Percentiles rank a stretch among this genome's conserved stretches.
Evolutionary conservation across 2,329 filamentous ascomycete species (phyloP).

Genomic region (Geosmithia flava): DNA sequence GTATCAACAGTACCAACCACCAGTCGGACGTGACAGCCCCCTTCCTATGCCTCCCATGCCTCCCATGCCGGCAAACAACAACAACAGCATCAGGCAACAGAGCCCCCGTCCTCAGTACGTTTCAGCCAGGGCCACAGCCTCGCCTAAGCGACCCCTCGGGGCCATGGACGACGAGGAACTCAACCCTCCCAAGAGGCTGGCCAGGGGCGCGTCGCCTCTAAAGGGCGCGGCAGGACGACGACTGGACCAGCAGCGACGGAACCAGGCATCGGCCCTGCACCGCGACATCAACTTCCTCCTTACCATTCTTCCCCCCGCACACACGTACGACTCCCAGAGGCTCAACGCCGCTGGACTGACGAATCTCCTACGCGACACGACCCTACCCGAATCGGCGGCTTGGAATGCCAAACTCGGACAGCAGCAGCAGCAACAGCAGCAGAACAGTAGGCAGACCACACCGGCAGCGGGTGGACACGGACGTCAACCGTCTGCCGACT

Average conservation of each 20-base stretch:
- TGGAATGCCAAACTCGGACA: slow-evolving; percentile 35
- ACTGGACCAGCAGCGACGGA: slow-evolving; percentile 63
- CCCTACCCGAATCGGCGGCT: slow-evolving; percentile 46
- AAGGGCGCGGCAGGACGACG: slow-evolving; percentile 83
- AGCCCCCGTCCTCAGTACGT: slow-evolving; percentile 35
- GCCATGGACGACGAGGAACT: slow-evolving; percentile 56
- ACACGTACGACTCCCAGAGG: slow-evolving; percentile 57
- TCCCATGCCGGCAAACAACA: not conserved
- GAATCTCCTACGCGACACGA: slow-evolving; percentile 55
- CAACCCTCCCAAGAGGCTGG: slow-evolving; percentile 72
- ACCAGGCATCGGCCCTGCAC: slow-evolving; percentile 56
- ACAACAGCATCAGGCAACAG: slow-evolving; percentile 14
- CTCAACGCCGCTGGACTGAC: slow-evolving; percentile 64
- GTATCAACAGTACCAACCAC: slow-evolving; percentile 19
- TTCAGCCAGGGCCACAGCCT: slow-evolving; percentile 30
- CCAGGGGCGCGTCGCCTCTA: slow-evolving; percentile 80
- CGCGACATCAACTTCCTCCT: slow-evolving; percentile 54
- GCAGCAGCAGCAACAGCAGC: slow-evolving; percentile 7
- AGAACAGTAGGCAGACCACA: slow-evolving; percentile 14
- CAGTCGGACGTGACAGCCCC: slow-evolving; percentile 29
- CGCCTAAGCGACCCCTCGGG: slow-evolving; percentile 50
- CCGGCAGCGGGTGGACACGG: slow-evolving; percentile 15
- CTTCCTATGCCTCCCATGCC: slow-evolving; percentile 15
- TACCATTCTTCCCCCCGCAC: slow-evolving; percentile 61
- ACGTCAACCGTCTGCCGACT: slow-evolving; percentile 30